A percentile compares a stretch with the other conserved stretches of the same genome.
Conservation (phyloP, 2,329 filamentous ascomycete genomes). For the Pseudomassariella vexata region DNA sequence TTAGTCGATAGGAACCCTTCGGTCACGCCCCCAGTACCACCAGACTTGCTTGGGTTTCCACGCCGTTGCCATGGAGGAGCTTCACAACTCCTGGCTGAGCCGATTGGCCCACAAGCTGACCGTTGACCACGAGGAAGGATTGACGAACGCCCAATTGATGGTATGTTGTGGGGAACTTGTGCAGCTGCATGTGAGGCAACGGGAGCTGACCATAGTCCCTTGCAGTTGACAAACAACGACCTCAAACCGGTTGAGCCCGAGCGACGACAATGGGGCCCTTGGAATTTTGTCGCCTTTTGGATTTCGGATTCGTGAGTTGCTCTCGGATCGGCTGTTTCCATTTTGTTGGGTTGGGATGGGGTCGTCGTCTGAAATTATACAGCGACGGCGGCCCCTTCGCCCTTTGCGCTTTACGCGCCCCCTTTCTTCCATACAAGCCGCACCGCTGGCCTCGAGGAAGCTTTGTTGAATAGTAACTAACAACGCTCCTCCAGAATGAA, state of each 20-base stretch:
- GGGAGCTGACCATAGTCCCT: background rate
- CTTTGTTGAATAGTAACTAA: too few relatives aligned
- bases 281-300: constrained; percentile 89
- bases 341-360: too few relatives aligned
- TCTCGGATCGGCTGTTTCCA: too few relatives aligned
- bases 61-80: constrained; percentile 23
- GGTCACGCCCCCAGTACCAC: too few relatives aligned
- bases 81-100: constrained; percentile 30
- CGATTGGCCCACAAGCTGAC: constrained; percentile 55
- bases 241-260: constrained; percentile 74
- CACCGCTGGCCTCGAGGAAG: too few relatives aligned
- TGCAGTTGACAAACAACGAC: constrained; percentile 72
- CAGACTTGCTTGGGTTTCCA: too few relatives aligned
- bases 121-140: constrained; percentile 68
- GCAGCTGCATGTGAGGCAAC: background rate
- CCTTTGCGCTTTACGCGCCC: too few relatives aligned
- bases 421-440: too few relatives aligned
- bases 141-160: constrained; percentile 77
- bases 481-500: too few relatives aligned
- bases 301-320: constrained; percentile 76
- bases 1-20: too few relatives aligned
- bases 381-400: too few relatives aligned
- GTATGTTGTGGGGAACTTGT: constrained; percentile 27
- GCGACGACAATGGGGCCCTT: constrained; percentile 75
- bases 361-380: too few relatives aligned